Percentiles rank a stretch among this genome's conserved stretches.
Evolutionary conservation across 2,329 filamentous ascomycete species (phyloP).

Genomic region (Fusarium dlaminii): DNA sequence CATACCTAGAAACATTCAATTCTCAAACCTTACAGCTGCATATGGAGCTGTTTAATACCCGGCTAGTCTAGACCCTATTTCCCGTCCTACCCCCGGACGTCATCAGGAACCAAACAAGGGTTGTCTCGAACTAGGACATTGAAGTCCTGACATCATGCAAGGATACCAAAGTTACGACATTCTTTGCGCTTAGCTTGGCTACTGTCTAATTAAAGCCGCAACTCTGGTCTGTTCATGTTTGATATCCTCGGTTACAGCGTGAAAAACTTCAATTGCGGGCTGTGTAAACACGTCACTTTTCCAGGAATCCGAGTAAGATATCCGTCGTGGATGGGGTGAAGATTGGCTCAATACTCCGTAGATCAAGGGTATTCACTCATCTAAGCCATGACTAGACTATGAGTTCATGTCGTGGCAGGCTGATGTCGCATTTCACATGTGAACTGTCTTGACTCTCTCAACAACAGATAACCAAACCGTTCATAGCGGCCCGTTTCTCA

Average conservation of each 20-base stretch:
- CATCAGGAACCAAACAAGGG: conserved; percentile 30
- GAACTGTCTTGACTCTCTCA: conserved; percentile 22
- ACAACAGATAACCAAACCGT: conserved; percentile 4
- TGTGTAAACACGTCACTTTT: conserved; percentile 33
- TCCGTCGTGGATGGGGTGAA: not conserved
- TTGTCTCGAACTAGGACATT: conserved; percentile 33
- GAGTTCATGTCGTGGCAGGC: not conserved
- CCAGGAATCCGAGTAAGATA: conserved; percentile 13
- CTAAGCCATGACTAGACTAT: not conserved
- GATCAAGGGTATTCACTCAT: not conserved
- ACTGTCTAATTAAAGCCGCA: conserved; percentile 25
- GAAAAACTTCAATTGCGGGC: conserved; percentile 1
- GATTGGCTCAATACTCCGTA: not conserved
- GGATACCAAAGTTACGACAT: conserved; percentile 7
- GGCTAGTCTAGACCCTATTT: not conserved
- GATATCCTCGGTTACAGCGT: conserved; percentile 37
- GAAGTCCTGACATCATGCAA: conserved; percentile 30
- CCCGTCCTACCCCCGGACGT: conserved; percentile 9
- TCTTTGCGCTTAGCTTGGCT: conserved; percentile 2
- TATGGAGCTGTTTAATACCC: not conserved
- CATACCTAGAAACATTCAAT: not conserved
- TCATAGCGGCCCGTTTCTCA: not conserved
- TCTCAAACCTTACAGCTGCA: not conserved
- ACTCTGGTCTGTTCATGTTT: not conserved
- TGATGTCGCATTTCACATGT: conserved; percentile 7